These are phyloP conservation scores for Phylloporus arenicola DNA, from an alignment of 768 basidiomycete genomes.

Conservation along the genomic window DNA sequence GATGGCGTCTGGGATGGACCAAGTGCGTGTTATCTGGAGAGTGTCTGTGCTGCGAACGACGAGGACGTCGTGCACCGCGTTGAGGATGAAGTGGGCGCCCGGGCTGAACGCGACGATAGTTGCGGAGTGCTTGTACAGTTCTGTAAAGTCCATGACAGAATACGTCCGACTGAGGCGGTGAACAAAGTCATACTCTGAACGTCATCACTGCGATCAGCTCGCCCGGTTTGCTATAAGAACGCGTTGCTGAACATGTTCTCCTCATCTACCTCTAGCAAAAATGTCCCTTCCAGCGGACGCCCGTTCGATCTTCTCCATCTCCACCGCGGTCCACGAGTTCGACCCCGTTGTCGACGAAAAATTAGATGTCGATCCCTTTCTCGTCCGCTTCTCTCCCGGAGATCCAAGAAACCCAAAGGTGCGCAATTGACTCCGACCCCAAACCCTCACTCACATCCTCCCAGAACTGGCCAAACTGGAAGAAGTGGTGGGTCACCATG, in stretches of 20 bases:
- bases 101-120: constrained; percentile 79
- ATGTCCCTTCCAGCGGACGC: constrained; percentile 14
- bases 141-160: constrained; percentile 73
- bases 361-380: constrained; percentile 20
- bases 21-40: constrained; percentile 77
- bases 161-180: not conserved
- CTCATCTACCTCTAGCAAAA: not conserved
- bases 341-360: constrained; percentile 15
- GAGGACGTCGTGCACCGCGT: constrained; percentile 70
- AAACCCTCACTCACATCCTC: constrained; percentile 1
- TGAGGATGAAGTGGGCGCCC: constrained; percentile 81
- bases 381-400: constrained; percentile 29
- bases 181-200: constrained; percentile 4
- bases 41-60: constrained; percentile 82
- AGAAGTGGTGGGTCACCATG: constrained; percentile 50
- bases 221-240: constrained; percentile 9
- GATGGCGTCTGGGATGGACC: constrained; percentile 58
- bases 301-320: constrained; percentile 10
- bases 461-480: constrained; percentile 46
- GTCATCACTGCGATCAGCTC: constrained; percentile 17
- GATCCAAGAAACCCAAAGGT: constrained; percentile 48
- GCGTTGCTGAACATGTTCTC: not conserved
- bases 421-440: not conserved
- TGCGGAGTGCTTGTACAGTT: constrained; percentile 70
- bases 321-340: constrained; percentile 11